phyloP scores from a whole-genome alignment of 1,284 basidiomycete species.

The Bjerkandera adusta region DNA sequence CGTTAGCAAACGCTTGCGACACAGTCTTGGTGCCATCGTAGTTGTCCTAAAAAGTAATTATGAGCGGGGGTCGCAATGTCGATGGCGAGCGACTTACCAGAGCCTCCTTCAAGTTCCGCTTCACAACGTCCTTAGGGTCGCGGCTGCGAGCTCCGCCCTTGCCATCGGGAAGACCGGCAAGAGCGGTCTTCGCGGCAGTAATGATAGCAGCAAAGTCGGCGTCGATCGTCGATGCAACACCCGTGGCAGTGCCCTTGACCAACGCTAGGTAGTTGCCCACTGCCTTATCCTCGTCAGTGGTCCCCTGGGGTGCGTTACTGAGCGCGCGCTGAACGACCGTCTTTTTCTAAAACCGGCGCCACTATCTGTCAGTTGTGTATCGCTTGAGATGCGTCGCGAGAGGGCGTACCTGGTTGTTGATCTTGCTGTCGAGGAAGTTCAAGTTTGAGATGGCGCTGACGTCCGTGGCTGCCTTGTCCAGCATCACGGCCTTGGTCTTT shows the following conservation, averaged over 20 bases:
- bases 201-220: slow-evolving; percentile 5
- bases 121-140: slow-evolving; percentile 3
- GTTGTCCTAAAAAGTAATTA: neutral
- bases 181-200: neutral
- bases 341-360: slow-evolving; percentile 9
- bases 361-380: no score
- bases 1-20: neutral
- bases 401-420: slow-evolving; percentile 5
- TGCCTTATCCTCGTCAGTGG: slow-evolving; percentile 1
- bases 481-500: neutral
- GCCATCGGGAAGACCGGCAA: slow-evolving; percentile 1
- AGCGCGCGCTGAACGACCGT: slow-evolving; percentile 5
- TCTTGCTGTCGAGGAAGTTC: slow-evolving; percentile 4
- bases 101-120: slow-evolving; percentile 2
- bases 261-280: slow-evolving; percentile 11
- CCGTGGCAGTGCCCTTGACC: neutral
- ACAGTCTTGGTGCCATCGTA: neutral
- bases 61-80: neutral
- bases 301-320: neutral
- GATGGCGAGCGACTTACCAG: neutral
- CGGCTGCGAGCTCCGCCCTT: slow-evolving; percentile 1
- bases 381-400: no score
- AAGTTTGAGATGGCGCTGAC: slow-evolving; percentile 8
- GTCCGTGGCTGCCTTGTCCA: neutral
- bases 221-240: slow-evolving; percentile 6